Evolutionary conservation across 1,284 basidiomycete genomes (phyloP), one percentile per base, ranked within the genome.

Genomic region (Ustilago hordei): DNA sequence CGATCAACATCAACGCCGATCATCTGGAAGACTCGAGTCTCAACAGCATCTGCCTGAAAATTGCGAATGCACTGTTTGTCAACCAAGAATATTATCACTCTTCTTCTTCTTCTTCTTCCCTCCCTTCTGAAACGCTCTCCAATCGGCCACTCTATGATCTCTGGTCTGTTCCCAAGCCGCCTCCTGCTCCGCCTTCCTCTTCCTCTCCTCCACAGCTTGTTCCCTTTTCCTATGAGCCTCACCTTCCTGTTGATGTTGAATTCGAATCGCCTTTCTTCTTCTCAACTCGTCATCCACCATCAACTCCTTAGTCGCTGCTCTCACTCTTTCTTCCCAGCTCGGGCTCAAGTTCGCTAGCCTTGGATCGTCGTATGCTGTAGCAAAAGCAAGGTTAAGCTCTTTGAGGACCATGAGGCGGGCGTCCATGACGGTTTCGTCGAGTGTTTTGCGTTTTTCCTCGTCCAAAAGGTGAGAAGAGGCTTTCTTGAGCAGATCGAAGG

Each of bases 401-500:
- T 85, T 82, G 28, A 88, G 82, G 35, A 86, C 85, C 60, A 87
- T 81, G 50, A 86, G 83, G 5, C 86, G 78, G 1, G 87, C 87
- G 54, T 84, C 84, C 55, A 75, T 69, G 7, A 87, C 83, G 7
- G 81, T 82, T 63, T 87, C 84, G 75, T 88, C 87, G 19, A 88
- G 74, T 0, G 50, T n/a, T 55, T 85, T 84, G 32, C 85, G 81
- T 52, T 84, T 84, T 1, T 79, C 78, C 28, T 84, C 77, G 56
- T 87, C 85, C 5, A 82, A 62, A n/a, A 88, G 74, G 13, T 86
- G 63, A 69, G 83, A 75, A 66, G 87, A 64, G 3, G 87, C 89
- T 86, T 90, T 89, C 81, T 90, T 90, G 60, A 90, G 85, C 73
- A 89, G 84, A 76, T 89, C 89, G 81, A 90, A 90, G 31, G 89